Percentiles rank a stretch among this genome's conserved stretches.
Conservation (phyloP, 2,329 filamentous ascomycete species). For the Apiospora phragmitis region DNA sequence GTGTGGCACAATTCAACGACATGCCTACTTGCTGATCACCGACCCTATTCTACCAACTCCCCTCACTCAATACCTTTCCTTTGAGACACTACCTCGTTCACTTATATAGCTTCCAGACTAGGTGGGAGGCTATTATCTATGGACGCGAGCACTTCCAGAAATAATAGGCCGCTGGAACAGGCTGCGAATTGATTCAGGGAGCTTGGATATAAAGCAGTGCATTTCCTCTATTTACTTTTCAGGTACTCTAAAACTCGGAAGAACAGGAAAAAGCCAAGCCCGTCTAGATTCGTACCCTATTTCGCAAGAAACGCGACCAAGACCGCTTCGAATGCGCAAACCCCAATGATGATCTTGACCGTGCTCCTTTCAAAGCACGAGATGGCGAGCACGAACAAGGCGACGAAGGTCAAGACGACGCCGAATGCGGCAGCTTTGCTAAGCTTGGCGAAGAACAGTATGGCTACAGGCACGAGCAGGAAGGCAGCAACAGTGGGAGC, state of each 20-base stretch:
- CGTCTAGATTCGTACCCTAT: background rate
- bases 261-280: background rate
- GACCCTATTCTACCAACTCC: background rate
- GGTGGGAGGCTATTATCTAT: too few species aligned
- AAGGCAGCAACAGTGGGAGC: background rate
- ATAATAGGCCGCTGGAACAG: too few species aligned
- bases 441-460: background rate
- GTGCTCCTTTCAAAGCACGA: constrained; percentile 1
- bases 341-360: background rate
- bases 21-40: background rate
- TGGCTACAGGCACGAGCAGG: background rate
- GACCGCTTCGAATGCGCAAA: background rate
- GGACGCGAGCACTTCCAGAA: too few species aligned
- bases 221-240: too few species aligned
- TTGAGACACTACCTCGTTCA: too few species aligned
- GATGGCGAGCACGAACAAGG: background rate
- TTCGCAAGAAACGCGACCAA: background rate
- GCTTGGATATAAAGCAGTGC: too few species aligned
- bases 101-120: too few species aligned
- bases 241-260: too few species aligned
- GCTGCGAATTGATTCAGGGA: too few species aligned
- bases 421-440: background rate
- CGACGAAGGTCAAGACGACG: background rate
- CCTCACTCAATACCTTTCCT: too few species aligned
- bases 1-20: background rate